Conservation (phyloP, 441 rosid genomes). For the Arabidopsis lyrata region DNA sequence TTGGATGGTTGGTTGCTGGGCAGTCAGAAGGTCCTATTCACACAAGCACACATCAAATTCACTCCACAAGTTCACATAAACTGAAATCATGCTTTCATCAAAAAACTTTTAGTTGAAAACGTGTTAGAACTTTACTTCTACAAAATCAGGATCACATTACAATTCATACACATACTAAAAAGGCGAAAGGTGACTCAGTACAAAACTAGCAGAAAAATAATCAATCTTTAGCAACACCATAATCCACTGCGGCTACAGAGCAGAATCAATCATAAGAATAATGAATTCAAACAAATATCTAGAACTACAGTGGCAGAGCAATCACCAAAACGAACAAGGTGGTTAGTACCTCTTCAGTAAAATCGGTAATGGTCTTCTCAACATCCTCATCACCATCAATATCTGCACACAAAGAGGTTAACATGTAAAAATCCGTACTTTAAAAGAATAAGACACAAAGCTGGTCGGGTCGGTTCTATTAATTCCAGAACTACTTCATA, state of each 20-base stretch:
- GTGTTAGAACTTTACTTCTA: constrained; percentile 7
- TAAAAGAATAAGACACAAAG: constrained; percentile 10
- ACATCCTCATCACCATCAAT: constrained; percentile 57
- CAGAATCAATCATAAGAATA: background rate
- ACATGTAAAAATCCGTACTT: constrained; percentile 4
- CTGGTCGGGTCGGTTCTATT: background rate
- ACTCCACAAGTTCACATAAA: constrained; percentile 21
- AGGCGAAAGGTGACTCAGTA: constrained; percentile 13
- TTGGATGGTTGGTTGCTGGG: constrained; percentile 40
- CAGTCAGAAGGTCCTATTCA: constrained; percentile 45
- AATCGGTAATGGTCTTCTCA: constrained; percentile 44
- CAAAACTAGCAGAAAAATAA: background rate
- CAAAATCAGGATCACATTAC: constrained; percentile 9
- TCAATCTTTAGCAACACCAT: background rate
- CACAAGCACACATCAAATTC: constrained; percentile 33
- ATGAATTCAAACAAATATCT: background rate
- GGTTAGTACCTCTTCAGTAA: constrained; percentile 54
- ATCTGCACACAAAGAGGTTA: constrained; percentile 48
- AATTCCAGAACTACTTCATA: background rate
- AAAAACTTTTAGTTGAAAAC: background rate
- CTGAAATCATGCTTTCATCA: constrained; percentile 25
- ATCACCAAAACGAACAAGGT: constrained; percentile 14
- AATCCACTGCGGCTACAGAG: background rate
- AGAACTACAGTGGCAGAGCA: constrained; percentile 13
- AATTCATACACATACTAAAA: background rate